A percentile compares a stretch with the other conserved stretches of the same genome.
Evolutionary conservation across 1,284 basidiomycete species (phyloP).

Genomic region (Termitomyces sp.): DNA sequence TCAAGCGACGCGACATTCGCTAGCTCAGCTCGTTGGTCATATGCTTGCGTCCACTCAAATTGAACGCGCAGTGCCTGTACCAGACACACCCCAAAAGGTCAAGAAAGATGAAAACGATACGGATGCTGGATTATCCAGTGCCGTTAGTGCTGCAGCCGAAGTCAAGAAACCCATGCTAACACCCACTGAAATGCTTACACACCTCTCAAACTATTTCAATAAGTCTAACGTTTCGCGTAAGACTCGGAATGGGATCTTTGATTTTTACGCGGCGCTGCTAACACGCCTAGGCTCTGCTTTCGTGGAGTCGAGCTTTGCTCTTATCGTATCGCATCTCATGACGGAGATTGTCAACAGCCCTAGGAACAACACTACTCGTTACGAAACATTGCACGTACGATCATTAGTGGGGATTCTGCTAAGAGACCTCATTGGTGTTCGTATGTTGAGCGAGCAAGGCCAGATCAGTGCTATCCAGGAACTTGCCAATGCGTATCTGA

Average conservation of each 20-base stretch:
- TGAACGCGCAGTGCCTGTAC: slow-evolving; percentile 48
- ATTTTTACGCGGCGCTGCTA: slow-evolving; percentile 82
- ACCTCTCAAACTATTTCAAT: slow-evolving; percentile 79
- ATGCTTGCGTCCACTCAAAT: slow-evolving; percentile 84
- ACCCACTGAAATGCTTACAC: slow-evolving; percentile 76
- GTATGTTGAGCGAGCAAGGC: slow-evolving; percentile 88
- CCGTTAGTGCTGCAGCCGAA: slow-evolving; percentile 50
- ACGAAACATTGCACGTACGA: slow-evolving; percentile 73
- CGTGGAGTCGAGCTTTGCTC: slow-evolving; percentile 79
- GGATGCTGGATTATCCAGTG: slow-evolving; percentile 35
- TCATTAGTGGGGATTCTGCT: slow-evolving; percentile 75
- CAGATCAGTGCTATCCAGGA: slow-evolving; percentile 91
- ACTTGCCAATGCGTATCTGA: slow-evolving; percentile 75
- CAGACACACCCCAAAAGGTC: slow-evolving; percentile 54
- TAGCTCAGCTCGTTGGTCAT: slow-evolving; percentile 79
- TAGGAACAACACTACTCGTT: slow-evolving; percentile 53
- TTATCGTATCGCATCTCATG: slow-evolving; percentile 77
- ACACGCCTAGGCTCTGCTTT: slow-evolving; percentile 73
- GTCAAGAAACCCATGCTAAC: slow-evolving; percentile 71
- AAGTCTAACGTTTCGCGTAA: slow-evolving; percentile 65
- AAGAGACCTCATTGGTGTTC: slow-evolving; percentile 80
- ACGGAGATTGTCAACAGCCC: slow-evolving; percentile 66
- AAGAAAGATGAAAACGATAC: slow-evolving; percentile 62
- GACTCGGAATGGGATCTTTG: slow-evolving; percentile 80
- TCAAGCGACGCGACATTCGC: slow-evolving; percentile 75